These are phyloP conservation scores for Rhododendron mucronatum DNA, from an alignment of 148 eudicot species.

Conservation along the genomic window DNA sequence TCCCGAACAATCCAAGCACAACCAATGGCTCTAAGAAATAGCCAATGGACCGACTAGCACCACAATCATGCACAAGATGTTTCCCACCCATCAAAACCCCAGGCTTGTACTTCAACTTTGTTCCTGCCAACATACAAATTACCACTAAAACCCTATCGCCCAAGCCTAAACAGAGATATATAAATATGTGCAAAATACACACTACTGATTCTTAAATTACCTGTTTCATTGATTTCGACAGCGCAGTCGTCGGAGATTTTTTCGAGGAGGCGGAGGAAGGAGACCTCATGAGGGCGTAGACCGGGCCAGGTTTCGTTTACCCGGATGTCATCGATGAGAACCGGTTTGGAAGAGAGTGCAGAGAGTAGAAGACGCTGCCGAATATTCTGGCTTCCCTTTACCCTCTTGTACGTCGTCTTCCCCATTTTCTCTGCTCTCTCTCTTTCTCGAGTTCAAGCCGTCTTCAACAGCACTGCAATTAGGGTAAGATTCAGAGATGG, in stretches of 20 bases:
- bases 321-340: constrained; percentile 69
- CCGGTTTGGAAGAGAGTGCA: constrained; percentile 66
- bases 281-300: constrained; percentile 67
- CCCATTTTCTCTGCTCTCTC: constrained; percentile 28
- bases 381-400: constrained; percentile 68
- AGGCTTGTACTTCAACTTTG: constrained; percentile 86
- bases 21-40: constrained; percentile 79
- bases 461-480: not conserved
- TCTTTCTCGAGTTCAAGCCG: not conserved
- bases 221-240: constrained; percentile 83
- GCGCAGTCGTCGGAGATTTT: constrained; percentile 57
- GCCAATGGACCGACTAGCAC: constrained; percentile 63
- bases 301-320: constrained; percentile 64
- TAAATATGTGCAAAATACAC: too few relatives aligned
- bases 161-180: not conserved
- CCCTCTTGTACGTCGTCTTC: constrained; percentile 47
- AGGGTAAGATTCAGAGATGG: not conserved
- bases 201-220: constrained; percentile 19
- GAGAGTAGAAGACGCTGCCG: constrained; percentile 61
- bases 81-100: constrained; percentile 83
- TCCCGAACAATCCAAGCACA: constrained; percentile 76
- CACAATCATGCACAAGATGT: constrained; percentile 68
- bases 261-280: constrained; percentile 73
- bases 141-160: not conserved
- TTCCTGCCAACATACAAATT: constrained; percentile 39